Conservation (phyloP, 176 grass and related monocot species). For the Thalia dealbata region DNA sequence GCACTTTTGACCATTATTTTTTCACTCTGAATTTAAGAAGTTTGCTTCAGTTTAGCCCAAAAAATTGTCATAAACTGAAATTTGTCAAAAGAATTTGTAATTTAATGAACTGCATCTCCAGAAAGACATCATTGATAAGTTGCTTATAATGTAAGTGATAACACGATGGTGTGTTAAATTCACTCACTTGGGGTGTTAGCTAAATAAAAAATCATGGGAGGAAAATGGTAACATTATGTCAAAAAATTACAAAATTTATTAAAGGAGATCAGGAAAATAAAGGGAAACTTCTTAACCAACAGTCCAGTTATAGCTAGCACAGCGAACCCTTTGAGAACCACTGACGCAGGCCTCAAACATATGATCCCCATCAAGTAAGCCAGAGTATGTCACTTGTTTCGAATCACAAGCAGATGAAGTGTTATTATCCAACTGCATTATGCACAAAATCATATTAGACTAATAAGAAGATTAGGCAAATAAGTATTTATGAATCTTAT, state of each 20-base stretch:
- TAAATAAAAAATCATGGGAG: neutral
- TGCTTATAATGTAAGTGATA: neutral
- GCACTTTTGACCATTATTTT: too few relatives aligned
- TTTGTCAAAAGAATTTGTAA: too few relatives aligned
- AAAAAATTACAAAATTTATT: slow-evolving; percentile 1
- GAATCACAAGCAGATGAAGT: slow-evolving; percentile 27
- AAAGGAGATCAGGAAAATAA: neutral
- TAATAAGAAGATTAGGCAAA: neutral
- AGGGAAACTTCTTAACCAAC: slow-evolving; percentile 55
- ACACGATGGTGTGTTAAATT: neutral
- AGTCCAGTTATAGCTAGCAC: slow-evolving; percentile 65
- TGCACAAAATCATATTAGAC: slow-evolving; percentile 12
- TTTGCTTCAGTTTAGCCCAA: too few relatives aligned
- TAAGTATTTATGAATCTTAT: too few relatives aligned
- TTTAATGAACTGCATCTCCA: neutral
- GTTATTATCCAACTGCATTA: slow-evolving; percentile 56
- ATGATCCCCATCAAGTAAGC: slow-evolving; percentile 61
- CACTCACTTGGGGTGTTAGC: neutral
- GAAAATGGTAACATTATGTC: neutral
- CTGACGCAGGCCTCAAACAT: slow-evolving; percentile 43
- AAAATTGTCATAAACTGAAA: too few relatives aligned
- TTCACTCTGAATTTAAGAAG: neutral
- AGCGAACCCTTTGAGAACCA: slow-evolving; percentile 19
- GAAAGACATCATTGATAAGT: neutral
- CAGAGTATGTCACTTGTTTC: slow-evolving; percentile 34